A percentile compares a stretch with the other conserved stretches of the same genome.
phyloP scores from a whole-genome alignment of 306 rosid species.

The Canavalia ensiformis region DNA sequence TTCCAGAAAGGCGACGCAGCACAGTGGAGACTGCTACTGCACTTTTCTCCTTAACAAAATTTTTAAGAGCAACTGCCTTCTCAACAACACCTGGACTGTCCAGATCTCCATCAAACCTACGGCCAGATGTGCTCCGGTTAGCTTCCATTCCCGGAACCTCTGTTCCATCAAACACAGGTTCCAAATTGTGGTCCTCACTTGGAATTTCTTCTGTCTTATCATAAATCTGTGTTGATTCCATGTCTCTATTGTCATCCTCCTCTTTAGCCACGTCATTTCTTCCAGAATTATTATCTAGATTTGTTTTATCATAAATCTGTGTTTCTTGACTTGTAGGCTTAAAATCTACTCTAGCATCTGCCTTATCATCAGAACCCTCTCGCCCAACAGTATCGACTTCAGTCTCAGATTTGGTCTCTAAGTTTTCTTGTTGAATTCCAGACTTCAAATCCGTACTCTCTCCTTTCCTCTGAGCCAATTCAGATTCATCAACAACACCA shows the following conservation, averaged over 20 bases:
- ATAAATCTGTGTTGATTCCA: slow-evolving; percentile 44
- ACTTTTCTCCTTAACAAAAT: slow-evolving; percentile 77
- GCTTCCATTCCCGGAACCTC: slow-evolving; percentile 80
- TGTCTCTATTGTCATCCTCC: slow-evolving; percentile 36
- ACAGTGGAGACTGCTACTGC: slow-evolving; percentile 72
- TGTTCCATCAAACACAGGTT: slow-evolving; percentile 86
- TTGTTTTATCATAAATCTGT: not conserved
- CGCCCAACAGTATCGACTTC: slow-evolving; percentile 34
- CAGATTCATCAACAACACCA: slow-evolving; percentile 24
- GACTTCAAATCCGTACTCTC: slow-evolving; percentile 38
- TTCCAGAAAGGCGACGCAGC: slow-evolving; percentile 84
- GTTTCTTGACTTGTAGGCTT: slow-evolving; percentile 51
- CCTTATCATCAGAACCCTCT: slow-evolving; percentile 47
- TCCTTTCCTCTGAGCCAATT: slow-evolving; percentile 33
- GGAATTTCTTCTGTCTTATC: slow-evolving; percentile 59
- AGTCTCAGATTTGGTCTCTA: slow-evolving; percentile 48
- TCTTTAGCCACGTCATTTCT: slow-evolving; percentile 43
- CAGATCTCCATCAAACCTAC: slow-evolving; percentile 59
- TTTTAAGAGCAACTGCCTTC: slow-evolving; percentile 80
- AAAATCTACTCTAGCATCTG: slow-evolving; percentile 41
- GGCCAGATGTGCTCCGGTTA: slow-evolving; percentile 60
- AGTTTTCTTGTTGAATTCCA: slow-evolving; percentile 43
- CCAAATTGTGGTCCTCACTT: slow-evolving; percentile 65
- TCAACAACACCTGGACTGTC: slow-evolving; percentile 77
- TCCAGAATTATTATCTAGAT: slow-evolving; percentile 27